Evolutionary conservation across 345 rosid genomes (phyloP).

Genomic region (Trapa incisa): DNA sequence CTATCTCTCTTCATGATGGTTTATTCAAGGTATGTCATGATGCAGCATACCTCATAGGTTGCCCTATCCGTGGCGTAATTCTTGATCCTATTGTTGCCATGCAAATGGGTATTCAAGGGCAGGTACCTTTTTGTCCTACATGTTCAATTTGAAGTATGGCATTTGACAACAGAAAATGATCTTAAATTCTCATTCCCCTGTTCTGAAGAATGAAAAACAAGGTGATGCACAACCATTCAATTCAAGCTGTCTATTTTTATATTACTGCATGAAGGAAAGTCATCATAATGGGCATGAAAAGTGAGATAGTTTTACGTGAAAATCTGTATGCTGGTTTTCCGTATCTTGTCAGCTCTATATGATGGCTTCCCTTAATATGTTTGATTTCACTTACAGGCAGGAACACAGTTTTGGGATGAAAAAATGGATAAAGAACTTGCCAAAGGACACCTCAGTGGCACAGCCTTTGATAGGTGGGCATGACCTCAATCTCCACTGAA

Average conservation of each 20-base stretch:
- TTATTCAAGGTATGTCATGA: constrained; percentile 8
- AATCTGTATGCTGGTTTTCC: neutral
- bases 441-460: constrained; percentile 64
- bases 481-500: neutral
- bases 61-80: constrained; percentile 92
- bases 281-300: too few species aligned
- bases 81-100: constrained; percentile 78
- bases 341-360: neutral
- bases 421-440: constrained; percentile 76
- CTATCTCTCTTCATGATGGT: neutral
- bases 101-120: constrained; percentile 95
- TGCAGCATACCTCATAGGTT: constrained; percentile 90
- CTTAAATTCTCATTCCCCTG: neutral
- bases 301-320: neutral
- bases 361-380: neutral
- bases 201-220: neutral
- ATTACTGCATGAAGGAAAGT: too few species aligned
- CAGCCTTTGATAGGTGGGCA: constrained; percentile 66
- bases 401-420: constrained; percentile 97
- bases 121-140: constrained; percentile 30
- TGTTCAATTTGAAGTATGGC: neutral
- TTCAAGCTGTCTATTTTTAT: neutral
- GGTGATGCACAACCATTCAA: neutral
- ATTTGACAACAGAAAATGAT: neutral
- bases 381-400: constrained; percentile 42